These are phyloP conservation scores for Acanthochlamys bracteata DNA, from an alignment of 106 monocot genomes.

Conservation along the genomic window DNA sequence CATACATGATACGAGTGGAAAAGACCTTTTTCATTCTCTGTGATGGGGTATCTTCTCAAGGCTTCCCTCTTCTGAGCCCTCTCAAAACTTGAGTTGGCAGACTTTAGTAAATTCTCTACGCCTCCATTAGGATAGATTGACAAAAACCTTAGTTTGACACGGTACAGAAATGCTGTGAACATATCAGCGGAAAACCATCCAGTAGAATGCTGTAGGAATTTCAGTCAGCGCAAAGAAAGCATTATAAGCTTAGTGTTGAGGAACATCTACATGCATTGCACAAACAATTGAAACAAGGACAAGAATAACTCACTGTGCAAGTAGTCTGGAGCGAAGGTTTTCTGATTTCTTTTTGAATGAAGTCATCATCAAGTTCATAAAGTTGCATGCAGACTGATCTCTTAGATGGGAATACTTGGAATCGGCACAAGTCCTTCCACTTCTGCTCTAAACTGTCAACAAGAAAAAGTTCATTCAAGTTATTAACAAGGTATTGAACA, in stretches of 20 bases:
- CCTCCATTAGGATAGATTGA: slow-evolving; percentile 24
- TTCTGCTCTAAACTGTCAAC: slow-evolving; percentile 30
- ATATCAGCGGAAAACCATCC: slow-evolving; percentile 51
- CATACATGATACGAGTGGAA: neutral
- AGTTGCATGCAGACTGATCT: slow-evolving; percentile 63
- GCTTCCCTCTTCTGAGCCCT: slow-evolving; percentile 41
- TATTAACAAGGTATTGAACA: no score
- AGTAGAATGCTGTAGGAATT: slow-evolving; percentile 32
- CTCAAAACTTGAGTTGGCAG: slow-evolving; percentile 25
- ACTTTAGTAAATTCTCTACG: slow-evolving; percentile 25
- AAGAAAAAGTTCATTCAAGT: neutral
- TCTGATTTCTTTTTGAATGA: slow-evolving; percentile 66
- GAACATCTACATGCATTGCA: neutral
- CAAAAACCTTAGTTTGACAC: slow-evolving; percentile 45
- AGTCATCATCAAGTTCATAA: slow-evolving; percentile 82
- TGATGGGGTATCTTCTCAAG: slow-evolving; percentile 18
- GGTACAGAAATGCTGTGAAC: slow-evolving; percentile 31
- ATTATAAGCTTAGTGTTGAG: neutral
- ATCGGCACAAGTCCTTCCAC: slow-evolving; percentile 70
- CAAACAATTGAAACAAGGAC: neutral
- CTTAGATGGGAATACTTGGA: slow-evolving; percentile 66
- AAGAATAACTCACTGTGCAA: slow-evolving; percentile 48
- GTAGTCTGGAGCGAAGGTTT: slow-evolving; percentile 37
- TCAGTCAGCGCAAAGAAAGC: neutral
- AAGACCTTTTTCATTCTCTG: slow-evolving; percentile 24